These are phyloP conservation scores for Starmera dryadoides DNA, from an alignment of 805 yeast species.

Conservation along the genomic window DNA sequence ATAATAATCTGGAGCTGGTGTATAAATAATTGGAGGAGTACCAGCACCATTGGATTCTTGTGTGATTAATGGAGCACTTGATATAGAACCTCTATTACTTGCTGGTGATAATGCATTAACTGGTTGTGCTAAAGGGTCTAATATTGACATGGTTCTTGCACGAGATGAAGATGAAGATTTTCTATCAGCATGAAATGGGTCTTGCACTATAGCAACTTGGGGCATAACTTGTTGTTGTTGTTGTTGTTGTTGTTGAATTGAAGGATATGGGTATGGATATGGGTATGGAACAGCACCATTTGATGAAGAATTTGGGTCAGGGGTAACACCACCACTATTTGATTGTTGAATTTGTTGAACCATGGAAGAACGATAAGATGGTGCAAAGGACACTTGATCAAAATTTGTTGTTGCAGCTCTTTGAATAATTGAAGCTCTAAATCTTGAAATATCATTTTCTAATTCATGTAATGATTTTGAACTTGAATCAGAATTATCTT, in stretches of 20 bases:
- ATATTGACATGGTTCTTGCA: constrained; percentile 18
- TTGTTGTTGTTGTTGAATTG: constrained; percentile 1
- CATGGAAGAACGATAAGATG: constrained; percentile 12
- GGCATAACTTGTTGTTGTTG: constrained; percentile 4
- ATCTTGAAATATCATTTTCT: constrained; percentile 13
- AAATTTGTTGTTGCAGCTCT: constrained; percentile 18
- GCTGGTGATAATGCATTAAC: constrained; percentile 9
- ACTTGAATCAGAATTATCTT: constrained; percentile 1
- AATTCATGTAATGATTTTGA: constrained; percentile 9
- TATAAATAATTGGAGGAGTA: constrained; percentile 8
- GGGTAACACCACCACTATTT: not conserved
- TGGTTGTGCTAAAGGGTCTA: constrained; percentile 1
- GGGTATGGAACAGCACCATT: constrained; percentile 3
- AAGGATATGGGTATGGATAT: constrained; percentile 1
- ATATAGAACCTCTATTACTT: constrained; percentile 9
- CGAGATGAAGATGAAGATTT: constrained; percentile 16
- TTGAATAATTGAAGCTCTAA: constrained; percentile 19
- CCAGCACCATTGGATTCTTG: constrained; percentile 3
- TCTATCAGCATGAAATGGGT: constrained; percentile 17
- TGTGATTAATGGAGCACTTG: constrained; percentile 8
- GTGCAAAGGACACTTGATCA: constrained; percentile 19
- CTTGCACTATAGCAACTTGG: constrained; percentile 7
- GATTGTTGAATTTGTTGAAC: not conserved
- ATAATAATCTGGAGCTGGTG: constrained; percentile 12
- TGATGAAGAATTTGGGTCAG: not conserved